Conservation (phyloP, 257 asterid genomes). For the Solanum paucissectum region DNA sequence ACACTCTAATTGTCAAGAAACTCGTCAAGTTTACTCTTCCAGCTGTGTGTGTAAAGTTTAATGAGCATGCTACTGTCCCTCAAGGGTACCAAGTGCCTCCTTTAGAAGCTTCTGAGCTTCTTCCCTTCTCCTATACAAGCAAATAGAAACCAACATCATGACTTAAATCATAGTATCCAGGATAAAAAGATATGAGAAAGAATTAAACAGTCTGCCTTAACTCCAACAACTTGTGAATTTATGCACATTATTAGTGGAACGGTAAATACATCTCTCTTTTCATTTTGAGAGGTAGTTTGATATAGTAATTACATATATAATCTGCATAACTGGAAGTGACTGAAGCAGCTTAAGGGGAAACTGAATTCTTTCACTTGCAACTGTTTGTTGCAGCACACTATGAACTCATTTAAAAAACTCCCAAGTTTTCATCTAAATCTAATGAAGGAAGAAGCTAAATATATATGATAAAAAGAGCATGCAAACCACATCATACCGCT, state of each 20-base stretch:
- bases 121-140: conserved; percentile 66
- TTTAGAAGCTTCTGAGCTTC: conserved; percentile 61
- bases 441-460: background rate
- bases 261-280: background rate
- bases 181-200: background rate
- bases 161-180: background rate
- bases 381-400: background rate
- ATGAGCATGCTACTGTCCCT: conserved; percentile 30
- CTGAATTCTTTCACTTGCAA: background rate
- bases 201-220: background rate
- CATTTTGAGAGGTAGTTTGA: background rate
- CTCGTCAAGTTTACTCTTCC: background rate
- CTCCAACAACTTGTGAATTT: background rate
- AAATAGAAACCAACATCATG: background rate
- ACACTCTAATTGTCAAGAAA: background rate
- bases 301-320: background rate
- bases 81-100: conserved; percentile 65
- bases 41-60: background rate
- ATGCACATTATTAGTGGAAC: background rate
- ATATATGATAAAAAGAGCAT: background rate
- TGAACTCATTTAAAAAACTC: background rate
- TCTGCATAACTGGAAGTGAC: background rate
- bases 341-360: background rate
- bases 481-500: conserved; percentile 35
- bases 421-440: background rate